These are phyloP conservation scores for Elsinoe arachidis DNA, from an alignment of 2,329 filamentous ascomycete species.

Conservation along the genomic window DNA sequence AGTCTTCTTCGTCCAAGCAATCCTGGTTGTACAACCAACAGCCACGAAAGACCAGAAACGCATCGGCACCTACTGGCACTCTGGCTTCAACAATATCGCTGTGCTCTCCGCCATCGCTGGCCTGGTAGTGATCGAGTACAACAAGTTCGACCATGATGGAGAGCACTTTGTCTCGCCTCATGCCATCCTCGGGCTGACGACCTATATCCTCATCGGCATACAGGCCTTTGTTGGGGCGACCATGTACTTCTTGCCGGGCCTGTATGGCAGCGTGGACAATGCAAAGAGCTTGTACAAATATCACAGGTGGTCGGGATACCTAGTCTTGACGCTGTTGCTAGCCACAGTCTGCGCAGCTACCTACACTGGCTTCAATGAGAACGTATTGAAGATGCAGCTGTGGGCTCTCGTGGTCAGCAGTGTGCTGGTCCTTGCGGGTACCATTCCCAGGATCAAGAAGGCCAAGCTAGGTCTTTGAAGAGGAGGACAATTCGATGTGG, in stretches of 20 bases:
- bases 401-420: conserved; percentile 65
- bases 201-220: conserved; percentile 58
- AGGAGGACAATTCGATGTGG: background rate
- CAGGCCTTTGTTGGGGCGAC: conserved; percentile 76
- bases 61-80: conserved; percentile 56
- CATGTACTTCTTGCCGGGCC: conserved; percentile 63
- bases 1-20: conserved; percentile 67
- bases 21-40: conserved; percentile 82
- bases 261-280: conserved; percentile 71
- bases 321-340: conserved; percentile 60
- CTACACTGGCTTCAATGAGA: conserved; percentile 64
- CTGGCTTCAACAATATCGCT: conserved; percentile 57
- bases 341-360: conserved; percentile 68
- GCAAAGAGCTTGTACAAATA: conserved; percentile 87
- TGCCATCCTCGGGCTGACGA: conserved; percentile 70
- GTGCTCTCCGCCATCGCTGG: conserved; percentile 55
- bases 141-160: conserved; percentile 63
- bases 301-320: conserved; percentile 70
- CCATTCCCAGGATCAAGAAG: conserved; percentile 71
- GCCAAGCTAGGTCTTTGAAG: conserved; percentile 58
- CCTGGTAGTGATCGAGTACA: conserved; percentile 66
- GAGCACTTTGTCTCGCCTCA: conserved; percentile 73
- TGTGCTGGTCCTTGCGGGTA: conserved; percentile 59
- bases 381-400: conserved; percentile 60
- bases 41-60: conserved; percentile 66